Evolutionary conservation across 306 rosid genomes (phyloP).

Genomic region (Chamaecrista fasciculata): DNA sequence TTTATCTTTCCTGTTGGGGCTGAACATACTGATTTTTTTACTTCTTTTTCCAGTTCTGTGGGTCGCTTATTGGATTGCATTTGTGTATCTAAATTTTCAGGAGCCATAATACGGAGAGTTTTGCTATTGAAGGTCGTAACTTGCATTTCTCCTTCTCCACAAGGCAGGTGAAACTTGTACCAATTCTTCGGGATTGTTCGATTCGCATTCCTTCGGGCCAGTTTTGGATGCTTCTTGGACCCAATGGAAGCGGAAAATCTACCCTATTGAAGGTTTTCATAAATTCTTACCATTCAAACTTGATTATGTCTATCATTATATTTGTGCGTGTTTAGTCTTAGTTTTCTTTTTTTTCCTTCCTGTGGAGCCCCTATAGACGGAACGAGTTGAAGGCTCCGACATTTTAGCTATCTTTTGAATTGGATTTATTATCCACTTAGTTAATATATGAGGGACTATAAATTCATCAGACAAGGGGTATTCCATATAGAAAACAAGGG

Average conservation of each 20-base stretch:
- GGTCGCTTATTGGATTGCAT: neutral
- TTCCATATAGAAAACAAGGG: too few relatives aligned
- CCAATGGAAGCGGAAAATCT: slow-evolving; percentile 88
- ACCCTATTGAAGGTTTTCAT: slow-evolving; percentile 72
- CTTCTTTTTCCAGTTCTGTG: neutral
- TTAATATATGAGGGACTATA: neutral
- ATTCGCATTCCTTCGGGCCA: slow-evolving; percentile 75
- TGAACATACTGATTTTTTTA: neutral
- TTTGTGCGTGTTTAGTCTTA: neutral
- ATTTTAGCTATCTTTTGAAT: neutral
- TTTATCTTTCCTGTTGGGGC: slow-evolving; percentile 24
- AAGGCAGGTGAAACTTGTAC: slow-evolving; percentile 46
- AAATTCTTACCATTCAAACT: neutral
- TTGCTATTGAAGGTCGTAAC: slow-evolving; percentile 64
- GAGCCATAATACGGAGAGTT: slow-evolving; percentile 31
- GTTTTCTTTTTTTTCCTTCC: neutral
- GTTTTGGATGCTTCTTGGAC: slow-evolving; percentile 95
- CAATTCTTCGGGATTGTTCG: slow-evolving; percentile 69
- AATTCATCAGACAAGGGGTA: too few relatives aligned
- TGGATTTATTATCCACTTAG: neutral
- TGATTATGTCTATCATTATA: neutral
- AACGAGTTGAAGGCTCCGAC: neutral
- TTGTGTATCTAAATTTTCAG: slow-evolving; percentile 31
- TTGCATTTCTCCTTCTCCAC: slow-evolving; percentile 55
- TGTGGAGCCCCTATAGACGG: neutral